Evolutionary conservation across 2,329 filamentous ascomycete species (phyloP), one percentile per base, ranked within the genome.

Genomic region (Ambrosiella cleistominuta): DNA sequence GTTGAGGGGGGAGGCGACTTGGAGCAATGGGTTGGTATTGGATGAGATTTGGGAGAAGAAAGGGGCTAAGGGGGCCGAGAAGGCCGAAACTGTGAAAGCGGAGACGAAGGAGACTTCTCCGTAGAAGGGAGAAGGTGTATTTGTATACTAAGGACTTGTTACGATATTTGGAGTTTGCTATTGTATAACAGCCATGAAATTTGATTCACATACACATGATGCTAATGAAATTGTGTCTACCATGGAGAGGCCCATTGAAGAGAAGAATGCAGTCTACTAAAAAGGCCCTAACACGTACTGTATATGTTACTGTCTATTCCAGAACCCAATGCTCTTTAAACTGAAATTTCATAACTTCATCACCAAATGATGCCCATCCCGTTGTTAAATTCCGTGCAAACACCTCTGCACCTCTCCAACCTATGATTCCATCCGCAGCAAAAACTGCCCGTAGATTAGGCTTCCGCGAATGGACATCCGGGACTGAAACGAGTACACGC

Each of bases 351-450:
- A 88, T 68, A 7, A 79, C 82, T 64, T 91, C 82, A 63, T 89
- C 76, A 2, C 87, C 87, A 85, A 85, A 90, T 36, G 78, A 78
- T 77, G 82, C 86, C 86, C 87, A 91, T 0, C 84, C 84, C 7
- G 80, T 75, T 1, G 86, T 87, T 50, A 88, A 69, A 66, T 85
- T 81, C 58, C 87, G 75, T 1, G 86, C 84, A 70, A 91, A 93
- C 1, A 90, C 73, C 68, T 93, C 87, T 3, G 74, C 69, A 57
- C 77, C 74, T 42, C 40, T 42, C 40, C 40, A 42, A n/a, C 27
- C 27, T 27, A 27, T 27, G 27, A 27, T 27, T 27, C 27, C 27
- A 27, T 27, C 27, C 27, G 27, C 27, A 27, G 27, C 27, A 54
- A 88, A 77, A 19, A 87, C 63, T 1, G 68, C 65, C 61, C 82